Base-by-base conservation (phyloP, 2,329 filamentous ascomycete genomes). In the Iodosphaeria phyllophila region DNA sequence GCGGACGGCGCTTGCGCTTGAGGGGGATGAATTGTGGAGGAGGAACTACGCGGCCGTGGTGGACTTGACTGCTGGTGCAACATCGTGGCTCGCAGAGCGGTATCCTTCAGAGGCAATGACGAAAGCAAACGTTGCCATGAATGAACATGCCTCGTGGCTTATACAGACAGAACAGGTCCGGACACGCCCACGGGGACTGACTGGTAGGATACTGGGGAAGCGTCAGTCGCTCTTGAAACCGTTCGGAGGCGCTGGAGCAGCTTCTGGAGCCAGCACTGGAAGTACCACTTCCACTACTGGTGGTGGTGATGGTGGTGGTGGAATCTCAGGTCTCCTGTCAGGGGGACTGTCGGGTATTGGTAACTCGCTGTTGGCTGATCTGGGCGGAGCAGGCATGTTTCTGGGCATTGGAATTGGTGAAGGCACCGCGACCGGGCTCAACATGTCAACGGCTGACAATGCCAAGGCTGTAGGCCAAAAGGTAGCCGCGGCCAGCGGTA, bases 401-500 rank as follows among this genome's bases (percentile, higher is more conserved):
- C 29, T 39, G 7, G 37, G 37, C 10, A 28, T 36, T 13, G 37
- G 37, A 8, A 22, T 37, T n/a, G 37, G 37, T 6, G 30, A 31
- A 10, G 37, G 37, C 3, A 28, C 37, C 4, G 35, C 35, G 2
- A 31, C 38, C 18, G 33, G 37, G 2, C 28, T 39, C 16, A 37
- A 38, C 14, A n/a, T 39, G 6, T 25, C 34, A 8, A 26, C 28
- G 5, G 32, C 34, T 1, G 21, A 21, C 13, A 31, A 26, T 13
- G 30, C 34, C 3, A 32, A 31, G 28, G 25, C 27, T 8, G 24
- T 39, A 9, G 34, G 30, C 8, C 27, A 22, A 14, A 35, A 31
- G 27, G 33, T 39, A 8, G 33, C 29, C 2, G 25, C 31, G 2
- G 35, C 41, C 12, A 47, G 44, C 31, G 33, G 35, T n/a, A 38